Base-by-base conservation (phyloP, 371 early-diverging fungal genomes). In the Zychaea mexicana region DNA sequence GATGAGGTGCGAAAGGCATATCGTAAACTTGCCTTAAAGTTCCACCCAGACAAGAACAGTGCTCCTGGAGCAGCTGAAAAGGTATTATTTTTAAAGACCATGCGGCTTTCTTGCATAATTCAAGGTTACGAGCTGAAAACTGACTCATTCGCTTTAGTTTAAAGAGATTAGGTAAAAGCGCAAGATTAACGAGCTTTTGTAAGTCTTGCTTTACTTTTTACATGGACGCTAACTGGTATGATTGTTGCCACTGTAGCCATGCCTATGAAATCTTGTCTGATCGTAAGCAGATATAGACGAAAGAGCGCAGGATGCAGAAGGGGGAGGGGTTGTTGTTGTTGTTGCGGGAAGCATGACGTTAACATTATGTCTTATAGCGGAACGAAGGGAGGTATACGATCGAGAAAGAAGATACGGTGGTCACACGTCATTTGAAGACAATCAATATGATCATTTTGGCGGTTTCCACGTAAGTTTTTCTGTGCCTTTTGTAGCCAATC, bases 1-100 rank as follows among this genome's bases (percentile, higher is more conserved):
- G 59, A 72, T n/a, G 72, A 78, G 17, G 93, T 97, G 61, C 92
- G 91, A 58, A 90, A 88, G 65, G 94, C 95, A 19, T 98, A 92
- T 74, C 86, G 92, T 39, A 87, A 86, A 66, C 85, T 96, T 62
- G 93, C 93, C 2, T 81, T 94, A 54, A 76, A 84, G 28, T 77
- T 75, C 65, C 92, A 92, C 66, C 95, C 95, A 1, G 96, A 96
- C 67, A 96, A 94, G 62, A 83, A 85, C 54, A 46, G 67, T 6
- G 66, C 70, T 12, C 62, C 68, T 22, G 79, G 74, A 27, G 82
- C 82, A 39, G 77, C 72, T 9, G 83, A 80, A 65, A 76, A 76
- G 65, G 80, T 72, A 67, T 32, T 52, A 21, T 53, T 5, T 21
- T 2, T 27, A 54, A 53, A 21, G 19, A 46, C 12, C 8, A 36